These are phyloP conservation scores for Capsella rubella DNA, from an alignment of 441 rosid genomes.

Conservation along the genomic window DNA sequence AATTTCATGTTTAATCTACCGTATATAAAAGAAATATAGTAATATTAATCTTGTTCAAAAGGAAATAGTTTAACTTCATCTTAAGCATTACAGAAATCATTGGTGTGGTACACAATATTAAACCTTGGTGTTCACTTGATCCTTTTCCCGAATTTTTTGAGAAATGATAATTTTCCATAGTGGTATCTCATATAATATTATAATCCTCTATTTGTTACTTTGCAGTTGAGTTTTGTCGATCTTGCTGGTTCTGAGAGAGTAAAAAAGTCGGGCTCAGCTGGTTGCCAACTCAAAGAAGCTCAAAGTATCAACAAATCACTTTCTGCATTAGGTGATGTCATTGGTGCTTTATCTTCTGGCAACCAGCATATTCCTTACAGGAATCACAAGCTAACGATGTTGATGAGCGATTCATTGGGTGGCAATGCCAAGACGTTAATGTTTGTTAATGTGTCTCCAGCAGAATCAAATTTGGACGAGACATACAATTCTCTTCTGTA, in stretches of 20 bases:
- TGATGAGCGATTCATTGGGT: slow-evolving; percentile 98
- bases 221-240: slow-evolving; percentile 94
- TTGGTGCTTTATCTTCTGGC: slow-evolving; percentile 86
- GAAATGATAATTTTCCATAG: background rate
- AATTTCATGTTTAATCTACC: slow-evolving; percentile 10
- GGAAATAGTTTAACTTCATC: background rate
- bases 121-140: background rate
- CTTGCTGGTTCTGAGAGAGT: slow-evolving; percentile 98
- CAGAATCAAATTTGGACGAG: slow-evolving; percentile 92
- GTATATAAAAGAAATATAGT: background rate
- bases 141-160: no score
- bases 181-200: slow-evolving; percentile 8
- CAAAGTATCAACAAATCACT: slow-evolving; percentile 96
- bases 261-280: slow-evolving; percentile 91
- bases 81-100: slow-evolving; percentile 7
- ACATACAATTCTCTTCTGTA: slow-evolving; percentile 88
- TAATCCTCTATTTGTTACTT: slow-evolving; percentile 14
- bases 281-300: slow-evolving; percentile 84
- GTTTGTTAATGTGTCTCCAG: slow-evolving; percentile 95
- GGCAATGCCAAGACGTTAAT: slow-evolving; percentile 98
- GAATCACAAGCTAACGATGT: slow-evolving; percentile 94
- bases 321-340: slow-evolving; percentile 96
- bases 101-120: slow-evolving; percentile 10
- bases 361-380: slow-evolving; percentile 93
- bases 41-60: background rate